Evolutionary conservation across 1,284 basidiomycete genomes (phyloP), one percentile per base, ranked within the genome.

Genomic region (Ustilago nuda): DNA sequence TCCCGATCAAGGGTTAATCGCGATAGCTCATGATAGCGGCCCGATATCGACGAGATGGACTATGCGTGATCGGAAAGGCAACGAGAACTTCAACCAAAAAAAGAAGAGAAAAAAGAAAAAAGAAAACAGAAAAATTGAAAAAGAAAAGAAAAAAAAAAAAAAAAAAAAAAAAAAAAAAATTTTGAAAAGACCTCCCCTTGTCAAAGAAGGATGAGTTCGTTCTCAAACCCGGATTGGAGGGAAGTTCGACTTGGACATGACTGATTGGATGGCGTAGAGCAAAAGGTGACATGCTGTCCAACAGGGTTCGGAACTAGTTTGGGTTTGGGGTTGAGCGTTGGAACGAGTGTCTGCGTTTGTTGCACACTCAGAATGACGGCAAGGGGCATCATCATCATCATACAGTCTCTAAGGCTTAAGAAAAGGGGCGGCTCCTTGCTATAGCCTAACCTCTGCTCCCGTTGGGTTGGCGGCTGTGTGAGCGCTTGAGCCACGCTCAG

Each of bases 401-500:
- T 27, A 27, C 23, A 45, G 43, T 45, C 39, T 43, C 2, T 43
- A 17, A 45, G n/a, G n/a, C 4, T 6, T 4, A 45, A 45, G 23
- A 45, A 45, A 45, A 19, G 43, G 43, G 43, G 43, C 3, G 43
- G 23, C 23, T 19, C 43, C 39, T 45, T 45, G 43, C 43, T 19
- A 45, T 6, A 45, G 7, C 8, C 7, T 19, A 4, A 41, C 13
- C 39, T 11, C 13, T 41, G 39, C 17, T 17, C 13, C 3, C 9
- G 23, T 27, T 27, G 23, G 23, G 23, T 27, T 27, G 3, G 23
- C 13, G 43, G n/a, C 43, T 45, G 43, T 45, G 43, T 23, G n/a
- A 45, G 43, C 23, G 48, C 48, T 50, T 27, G 23, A 50, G 53
- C 61, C 61, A 62, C 61, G 53, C 53, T 50, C n/a, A 17, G 9